Percentiles rank a stretch among this genome's conserved stretches.
phyloP scores from a whole-genome alignment of 2,329 filamentous ascomycete genomes.

The Ceratocystis ficicola region DNA sequence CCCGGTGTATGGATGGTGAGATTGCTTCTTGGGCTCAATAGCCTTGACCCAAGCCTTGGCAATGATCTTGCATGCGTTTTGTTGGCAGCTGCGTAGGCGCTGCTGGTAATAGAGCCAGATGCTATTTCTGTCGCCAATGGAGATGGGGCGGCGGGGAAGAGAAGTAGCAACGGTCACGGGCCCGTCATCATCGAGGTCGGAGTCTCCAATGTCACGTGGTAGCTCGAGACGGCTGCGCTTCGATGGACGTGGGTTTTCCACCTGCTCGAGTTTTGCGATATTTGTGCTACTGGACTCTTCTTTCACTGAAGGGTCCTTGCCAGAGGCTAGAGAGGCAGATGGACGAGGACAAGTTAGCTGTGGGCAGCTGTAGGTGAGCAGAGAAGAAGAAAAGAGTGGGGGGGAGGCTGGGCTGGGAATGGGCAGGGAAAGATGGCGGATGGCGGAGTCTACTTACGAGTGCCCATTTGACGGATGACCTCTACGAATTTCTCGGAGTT shows the following conservation, averaged over 20 bases:
- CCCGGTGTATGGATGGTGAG: constrained; percentile 59
- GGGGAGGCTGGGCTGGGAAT: neutral
- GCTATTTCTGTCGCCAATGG: constrained; percentile 41
- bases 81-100: constrained; percentile 54
- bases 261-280: neutral
- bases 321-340: neutral
- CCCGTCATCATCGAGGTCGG: constrained; percentile 12
- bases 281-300: neutral
- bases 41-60: constrained; percentile 65
- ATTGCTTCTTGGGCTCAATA: constrained; percentile 66
- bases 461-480: constrained; percentile 18
- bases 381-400: neutral
- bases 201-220: neutral
- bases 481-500: constrained; percentile 32
- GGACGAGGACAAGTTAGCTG: neutral
- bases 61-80: constrained; percentile 58
- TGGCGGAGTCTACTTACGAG: constrained; percentile 2
- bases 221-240: neutral
- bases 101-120: constrained; percentile 50
- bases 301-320: neutral
- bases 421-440: neutral
- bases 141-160: constrained; percentile 28
- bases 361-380: neutral
- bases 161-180: neutral
- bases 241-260: neutral